phyloP scores from a whole-genome alignment of 1,139 yeast species.

The Kodamaea plutei region DNA sequence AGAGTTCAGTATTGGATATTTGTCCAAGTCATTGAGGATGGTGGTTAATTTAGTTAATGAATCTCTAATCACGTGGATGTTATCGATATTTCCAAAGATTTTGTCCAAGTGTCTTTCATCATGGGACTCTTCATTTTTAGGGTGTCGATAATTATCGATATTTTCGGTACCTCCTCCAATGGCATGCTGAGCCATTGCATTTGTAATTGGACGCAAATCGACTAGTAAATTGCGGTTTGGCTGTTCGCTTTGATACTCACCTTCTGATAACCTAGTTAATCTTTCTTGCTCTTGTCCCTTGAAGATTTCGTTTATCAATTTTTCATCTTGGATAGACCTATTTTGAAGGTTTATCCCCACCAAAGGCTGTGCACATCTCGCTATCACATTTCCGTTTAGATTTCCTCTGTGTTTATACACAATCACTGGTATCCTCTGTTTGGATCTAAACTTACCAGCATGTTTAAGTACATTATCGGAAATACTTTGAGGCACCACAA shows the following conservation, averaged over 20 bases:
- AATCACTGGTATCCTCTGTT: slow-evolving; percentile 77
- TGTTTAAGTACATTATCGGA: slow-evolving; percentile 81
- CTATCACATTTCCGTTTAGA: slow-evolving; percentile 71
- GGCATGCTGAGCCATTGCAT: slow-evolving; percentile 96
- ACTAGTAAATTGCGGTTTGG: slow-evolving; percentile 69
- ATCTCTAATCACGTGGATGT: slow-evolving; percentile 93
- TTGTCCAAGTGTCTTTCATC: slow-evolving; percentile 40
- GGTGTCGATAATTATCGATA: slow-evolving; percentile 71
- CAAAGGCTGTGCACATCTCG: slow-evolving; percentile 89
- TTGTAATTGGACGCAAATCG: slow-evolving; percentile 88
- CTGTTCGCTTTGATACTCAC: slow-evolving; percentile 26
- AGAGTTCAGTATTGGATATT: slow-evolving; percentile 35
- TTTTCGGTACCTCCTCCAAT: slow-evolving; percentile 95
- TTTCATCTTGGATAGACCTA: slow-evolving; percentile 89
- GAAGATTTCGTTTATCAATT: slow-evolving; percentile 69
- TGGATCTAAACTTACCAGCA: slow-evolving; percentile 83
- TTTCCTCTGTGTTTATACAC: slow-evolving; percentile 62
- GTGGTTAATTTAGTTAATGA: slow-evolving; percentile 63
- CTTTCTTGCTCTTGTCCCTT: slow-evolving; percentile 39
- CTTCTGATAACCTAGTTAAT: slow-evolving; percentile 12
- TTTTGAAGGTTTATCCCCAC: slow-evolving; percentile 81
- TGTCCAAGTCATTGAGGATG: slow-evolving; percentile 66
- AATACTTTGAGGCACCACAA: slow-evolving; percentile 69
- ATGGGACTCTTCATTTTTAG: slow-evolving; percentile 8
- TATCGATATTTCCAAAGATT: slow-evolving; percentile 85